Evolutionary conservation across 1,139 yeast species (phyloP).

Genomic region (Nadsonia commutata): DNA sequence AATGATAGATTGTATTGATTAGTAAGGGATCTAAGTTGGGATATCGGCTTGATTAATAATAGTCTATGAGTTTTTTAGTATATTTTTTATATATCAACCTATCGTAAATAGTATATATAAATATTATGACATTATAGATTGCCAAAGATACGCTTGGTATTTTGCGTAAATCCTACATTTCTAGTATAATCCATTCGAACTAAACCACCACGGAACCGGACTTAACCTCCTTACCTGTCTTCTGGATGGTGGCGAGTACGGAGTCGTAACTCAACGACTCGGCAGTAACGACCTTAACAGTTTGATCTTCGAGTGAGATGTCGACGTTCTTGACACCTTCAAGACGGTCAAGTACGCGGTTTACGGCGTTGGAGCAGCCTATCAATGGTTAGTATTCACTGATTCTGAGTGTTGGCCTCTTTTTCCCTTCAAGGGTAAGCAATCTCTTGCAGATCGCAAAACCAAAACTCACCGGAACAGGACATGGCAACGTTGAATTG

Average conservation of each 20-base stretch:
- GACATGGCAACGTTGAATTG: slow-evolving; percentile 70
- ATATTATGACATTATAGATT: background rate
- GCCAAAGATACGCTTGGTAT: too few relatives aligned
- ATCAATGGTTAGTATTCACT: slow-evolving; percentile 3
- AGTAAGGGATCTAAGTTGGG: background rate
- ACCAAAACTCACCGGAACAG: slow-evolving; percentile 38
- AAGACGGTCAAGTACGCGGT: slow-evolving; percentile 56
- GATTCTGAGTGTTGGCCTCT: too few relatives aligned
- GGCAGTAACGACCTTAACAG: slow-evolving; percentile 62
- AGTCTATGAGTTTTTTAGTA: background rate
- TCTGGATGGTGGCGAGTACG: slow-evolving; percentile 63
- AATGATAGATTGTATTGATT: background rate
- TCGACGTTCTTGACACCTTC: slow-evolving; percentile 63
- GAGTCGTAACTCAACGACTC: slow-evolving; percentile 49
- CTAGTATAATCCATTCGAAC: too few relatives aligned
- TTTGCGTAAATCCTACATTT: too few relatives aligned
- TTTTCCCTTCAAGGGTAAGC: too few relatives aligned
- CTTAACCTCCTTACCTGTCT: slow-evolving; percentile 79
- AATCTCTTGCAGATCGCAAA: background rate
- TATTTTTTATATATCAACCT: background rate
- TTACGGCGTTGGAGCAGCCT: slow-evolving; percentile 82
- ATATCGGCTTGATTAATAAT: background rate
- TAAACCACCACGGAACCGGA: slow-evolving; percentile 36
- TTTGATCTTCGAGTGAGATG: slow-evolving; percentile 65
- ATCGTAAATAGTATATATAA: background rate